Evolutionary conservation across 306 rosid genomes (phyloP).

Genomic region (Quercus dentata): DNA sequence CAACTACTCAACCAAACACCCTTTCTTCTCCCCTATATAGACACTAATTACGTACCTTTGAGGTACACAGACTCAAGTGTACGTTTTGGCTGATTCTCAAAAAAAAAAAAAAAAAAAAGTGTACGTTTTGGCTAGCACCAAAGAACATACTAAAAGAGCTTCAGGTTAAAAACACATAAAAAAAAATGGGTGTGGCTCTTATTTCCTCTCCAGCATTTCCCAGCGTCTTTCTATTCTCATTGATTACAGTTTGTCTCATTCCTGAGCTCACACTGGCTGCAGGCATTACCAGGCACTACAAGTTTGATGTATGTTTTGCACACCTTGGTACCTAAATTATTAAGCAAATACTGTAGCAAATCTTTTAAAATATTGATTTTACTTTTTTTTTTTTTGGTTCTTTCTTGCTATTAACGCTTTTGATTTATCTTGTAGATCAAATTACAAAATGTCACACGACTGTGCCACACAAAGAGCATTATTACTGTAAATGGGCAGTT

Average conservation of each 20-base stretch:
- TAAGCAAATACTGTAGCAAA: not conserved
- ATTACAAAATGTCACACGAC: slow-evolving; percentile 49
- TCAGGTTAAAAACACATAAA: not conserved
- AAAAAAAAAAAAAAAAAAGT: no score
- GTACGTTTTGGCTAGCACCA: not conserved
- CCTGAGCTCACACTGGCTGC: slow-evolving; percentile 36
- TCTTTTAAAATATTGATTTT: not conserved
- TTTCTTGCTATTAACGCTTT: not conserved
- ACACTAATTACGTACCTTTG: not conserved
- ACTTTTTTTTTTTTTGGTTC: not conserved
- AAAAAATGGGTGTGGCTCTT: slow-evolving; percentile 34
- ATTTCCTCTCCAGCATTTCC: slow-evolving; percentile 12
- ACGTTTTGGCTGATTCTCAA: no score
- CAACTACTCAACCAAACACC: slow-evolving; percentile 28
- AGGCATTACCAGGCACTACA: slow-evolving; percentile 57
- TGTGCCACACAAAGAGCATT: slow-evolving; percentile 61
- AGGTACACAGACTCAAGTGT: slow-evolving; percentile 5
- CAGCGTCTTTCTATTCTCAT: slow-evolving; percentile 22
- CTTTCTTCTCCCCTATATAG: slow-evolving; percentile 23
- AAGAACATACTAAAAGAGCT: not conserved
- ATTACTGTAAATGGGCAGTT: slow-evolving; percentile 69
- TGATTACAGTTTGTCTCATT: slow-evolving; percentile 15
- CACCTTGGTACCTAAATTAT: not conserved
- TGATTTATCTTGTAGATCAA: slow-evolving; percentile 32
- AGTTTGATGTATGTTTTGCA: slow-evolving; percentile 38